phyloP scores from a whole-genome alignment of 441 rosid species.

The Pelargonium exstipulatum region DNA sequence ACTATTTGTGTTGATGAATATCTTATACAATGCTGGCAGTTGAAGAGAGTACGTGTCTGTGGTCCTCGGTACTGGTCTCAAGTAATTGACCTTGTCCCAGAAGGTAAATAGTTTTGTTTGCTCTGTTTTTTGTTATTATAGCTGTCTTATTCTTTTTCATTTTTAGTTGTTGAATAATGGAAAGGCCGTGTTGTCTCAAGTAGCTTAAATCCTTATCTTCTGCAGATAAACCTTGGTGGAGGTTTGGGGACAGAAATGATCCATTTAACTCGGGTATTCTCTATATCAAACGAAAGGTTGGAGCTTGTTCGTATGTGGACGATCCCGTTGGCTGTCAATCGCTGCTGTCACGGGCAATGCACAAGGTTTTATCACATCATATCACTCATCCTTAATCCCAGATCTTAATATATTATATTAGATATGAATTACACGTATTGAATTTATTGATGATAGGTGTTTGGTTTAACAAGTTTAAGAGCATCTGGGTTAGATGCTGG shows the following conservation, averaged over 20 bases:
- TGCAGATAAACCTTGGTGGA: slow-evolving; percentile 93
- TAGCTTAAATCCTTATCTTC: slow-evolving; percentile 17
- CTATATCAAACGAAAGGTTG: slow-evolving; percentile 86
- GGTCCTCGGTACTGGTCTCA: slow-evolving; percentile 99
- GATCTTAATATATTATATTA: background rate
- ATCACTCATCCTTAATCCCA: slow-evolving; percentile 8
- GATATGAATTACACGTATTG: slow-evolving; percentile 15
- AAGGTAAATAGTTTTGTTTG: slow-evolving; percentile 47
- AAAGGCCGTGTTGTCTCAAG: slow-evolving; percentile 1
- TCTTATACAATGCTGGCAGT: slow-evolving; percentile 44
- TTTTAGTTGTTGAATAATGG: no score
- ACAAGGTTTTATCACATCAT: slow-evolving; percentile 53
- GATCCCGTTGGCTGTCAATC: slow-evolving; percentile 96
- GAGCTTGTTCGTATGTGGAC: slow-evolving; percentile 96
- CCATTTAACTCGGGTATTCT: slow-evolving; percentile 87
- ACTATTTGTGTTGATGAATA: slow-evolving; percentile 12
- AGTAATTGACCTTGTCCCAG: slow-evolving; percentile 74
- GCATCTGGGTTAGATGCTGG: slow-evolving; percentile 31
- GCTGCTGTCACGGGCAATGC: slow-evolving; percentile 90
- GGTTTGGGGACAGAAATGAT: slow-evolving; percentile 58
- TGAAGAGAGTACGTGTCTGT: slow-evolving; percentile 73
- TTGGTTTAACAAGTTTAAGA: slow-evolving; percentile 55
- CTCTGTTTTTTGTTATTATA: slow-evolving; percentile 19
- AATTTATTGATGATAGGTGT: slow-evolving; percentile 45
- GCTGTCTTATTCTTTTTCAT: slow-evolving; percentile 2